These are phyloP conservation scores for Pterocarpus macrocarpus DNA, from an alignment of 306 rosid genomes.

Conservation along the genomic window DNA sequence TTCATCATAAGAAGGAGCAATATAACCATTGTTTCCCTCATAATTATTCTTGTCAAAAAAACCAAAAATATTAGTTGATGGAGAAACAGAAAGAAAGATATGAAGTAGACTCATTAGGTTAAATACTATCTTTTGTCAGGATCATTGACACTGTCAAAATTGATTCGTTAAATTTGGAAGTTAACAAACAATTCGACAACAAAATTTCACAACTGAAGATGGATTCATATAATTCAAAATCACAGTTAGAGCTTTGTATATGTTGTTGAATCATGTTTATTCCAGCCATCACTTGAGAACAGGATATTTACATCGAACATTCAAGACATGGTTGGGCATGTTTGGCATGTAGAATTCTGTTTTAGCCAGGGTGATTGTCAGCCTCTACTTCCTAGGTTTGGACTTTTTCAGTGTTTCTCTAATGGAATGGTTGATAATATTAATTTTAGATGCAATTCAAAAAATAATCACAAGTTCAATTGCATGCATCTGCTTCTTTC, in stretches of 20 bases:
- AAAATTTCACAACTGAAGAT: conserved; percentile 31
- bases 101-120: conserved; percentile 12
- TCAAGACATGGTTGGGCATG: conserved; percentile 19
- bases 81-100: conserved; percentile 12
- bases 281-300: not conserved
- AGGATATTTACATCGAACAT: conserved; percentile 14
- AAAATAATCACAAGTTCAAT: conserved; percentile 35
- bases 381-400: conserved; percentile 17
- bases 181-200: conserved; percentile 25
- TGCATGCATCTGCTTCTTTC: conserved; percentile 36
- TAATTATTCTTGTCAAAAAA: conserved; percentile 55
- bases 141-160: conserved; percentile 22
- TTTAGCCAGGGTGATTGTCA: conserved; percentile 5
- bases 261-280: conserved; percentile 19
- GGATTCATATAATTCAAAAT: conserved; percentile 38
- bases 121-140: conserved; percentile 20
- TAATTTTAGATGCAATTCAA: conserved; percentile 22
- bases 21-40: conserved; percentile 72
- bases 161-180: conserved; percentile 29
- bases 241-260: conserved; percentile 1
- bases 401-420: not conserved
- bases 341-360: conserved; percentile 21
- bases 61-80: conserved; percentile 33
- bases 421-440: conserved; percentile 9
- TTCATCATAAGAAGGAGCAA: conserved; percentile 81